These are phyloP conservation scores for Mycosphaerelloides madeirae DNA, from an alignment of 2,329 filamentous ascomycete species.

Conservation along the genomic window DNA sequence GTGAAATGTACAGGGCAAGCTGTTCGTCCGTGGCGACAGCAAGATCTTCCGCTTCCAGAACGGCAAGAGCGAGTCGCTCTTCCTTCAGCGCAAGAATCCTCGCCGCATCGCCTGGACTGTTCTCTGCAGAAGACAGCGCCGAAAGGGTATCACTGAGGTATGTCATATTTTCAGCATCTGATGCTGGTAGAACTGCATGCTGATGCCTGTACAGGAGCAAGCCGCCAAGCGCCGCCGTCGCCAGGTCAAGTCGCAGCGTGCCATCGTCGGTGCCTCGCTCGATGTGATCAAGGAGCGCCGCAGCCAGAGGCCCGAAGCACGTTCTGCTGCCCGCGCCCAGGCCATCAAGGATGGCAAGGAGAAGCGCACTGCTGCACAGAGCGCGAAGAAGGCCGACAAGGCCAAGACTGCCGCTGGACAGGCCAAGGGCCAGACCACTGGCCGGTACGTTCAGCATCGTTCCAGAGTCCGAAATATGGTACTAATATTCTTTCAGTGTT, in stretches of 20 bases:
- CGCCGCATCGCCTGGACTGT: constrained; percentile 98
- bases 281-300: constrained; percentile 99
- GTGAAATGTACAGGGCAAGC: constrained; percentile 72
- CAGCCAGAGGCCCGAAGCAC: constrained; percentile 88
- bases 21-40: constrained; percentile 99
- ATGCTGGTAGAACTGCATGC: constrained; percentile 1
- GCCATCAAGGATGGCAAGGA: constrained; percentile 98
- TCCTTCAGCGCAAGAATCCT: constrained; percentile 99
- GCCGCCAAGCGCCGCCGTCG: constrained; percentile 99
- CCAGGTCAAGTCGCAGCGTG: constrained; percentile 97
- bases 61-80: constrained; percentile 98
- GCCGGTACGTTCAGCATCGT: constrained; percentile 36
- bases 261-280: constrained; percentile 97
- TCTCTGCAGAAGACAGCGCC: constrained; percentile 97
- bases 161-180: constrained; percentile 36
- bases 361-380: constrained; percentile 85
- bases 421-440: constrained; percentile 66
- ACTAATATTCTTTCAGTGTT: constrained; percentile 51
- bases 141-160: constrained; percentile 99
- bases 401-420: constrained; percentile 86
- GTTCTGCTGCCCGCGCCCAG: constrained; percentile 78
- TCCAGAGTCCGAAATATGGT: neutral
- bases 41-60: constrained; percentile 99
- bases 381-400: constrained; percentile 98
- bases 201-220: constrained; percentile 68